Percentiles rank a stretch among this genome's conserved stretches.
Conservation (phyloP, 768 basidiomycete species). For the Clitopilus hobsonii region DNA sequence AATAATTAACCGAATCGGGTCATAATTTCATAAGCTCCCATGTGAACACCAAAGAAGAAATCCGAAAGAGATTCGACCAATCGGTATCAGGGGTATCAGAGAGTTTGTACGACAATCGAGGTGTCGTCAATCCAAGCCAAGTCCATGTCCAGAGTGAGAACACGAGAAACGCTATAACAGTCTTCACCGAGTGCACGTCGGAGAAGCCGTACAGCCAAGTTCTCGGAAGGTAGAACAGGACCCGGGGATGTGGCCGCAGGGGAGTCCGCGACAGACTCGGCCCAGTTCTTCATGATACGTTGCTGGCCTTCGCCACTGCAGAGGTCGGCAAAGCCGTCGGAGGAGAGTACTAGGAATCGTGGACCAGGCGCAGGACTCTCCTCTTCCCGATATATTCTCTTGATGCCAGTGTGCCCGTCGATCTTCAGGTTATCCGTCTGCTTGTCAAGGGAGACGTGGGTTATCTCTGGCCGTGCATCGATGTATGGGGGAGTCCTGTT, state of each 20-base stretch:
- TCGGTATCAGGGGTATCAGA: constrained; percentile 26
- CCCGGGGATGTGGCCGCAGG: constrained; percentile 6
- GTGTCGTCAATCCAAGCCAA: constrained; percentile 67
- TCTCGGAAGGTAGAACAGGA: constrained; percentile 14
- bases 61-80: constrained; percentile 3
- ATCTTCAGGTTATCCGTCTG: constrained; percentile 2
- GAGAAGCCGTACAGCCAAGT: constrained; percentile 56
- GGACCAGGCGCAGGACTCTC: constrained; percentile 19
- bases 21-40: background rate
- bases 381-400: background rate
- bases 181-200: constrained; percentile 55
- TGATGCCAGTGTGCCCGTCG: background rate
- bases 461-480: constrained; percentile 58
- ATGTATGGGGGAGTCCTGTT: constrained; percentile 66
- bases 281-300: constrained; percentile 49
- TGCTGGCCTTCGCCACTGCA: constrained; percentile 44
- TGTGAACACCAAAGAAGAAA: background rate
- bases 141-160: constrained; percentile 62
- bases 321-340: constrained; percentile 63
- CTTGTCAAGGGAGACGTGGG: constrained; percentile 43
- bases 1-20: background rate
- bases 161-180: constrained; percentile 44
- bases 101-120: constrained; percentile 56
- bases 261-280: constrained; percentile 32
- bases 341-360: constrained; percentile 59